phyloP scores from a whole-genome alignment of 2,329 filamentous ascomycete species.

The Paecilomyces variotii region DNA sequence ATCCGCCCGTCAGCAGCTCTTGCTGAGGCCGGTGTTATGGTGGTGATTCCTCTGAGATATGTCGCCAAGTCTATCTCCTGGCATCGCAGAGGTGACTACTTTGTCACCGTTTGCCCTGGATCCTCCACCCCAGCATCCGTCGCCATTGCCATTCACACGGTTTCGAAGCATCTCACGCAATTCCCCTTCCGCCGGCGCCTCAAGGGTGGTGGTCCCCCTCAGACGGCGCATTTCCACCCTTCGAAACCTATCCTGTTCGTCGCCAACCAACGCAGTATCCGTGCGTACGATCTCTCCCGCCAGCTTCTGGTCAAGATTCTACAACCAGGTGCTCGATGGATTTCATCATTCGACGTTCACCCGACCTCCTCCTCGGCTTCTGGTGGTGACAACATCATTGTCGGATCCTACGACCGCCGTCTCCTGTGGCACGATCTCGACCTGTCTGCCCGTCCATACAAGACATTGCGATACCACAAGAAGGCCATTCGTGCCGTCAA shows the following conservation, averaged over 20 bases:
- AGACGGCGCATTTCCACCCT: conserved; percentile 91
- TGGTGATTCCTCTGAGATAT: conserved; percentile 71
- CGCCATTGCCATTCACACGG: conserved; percentile 86
- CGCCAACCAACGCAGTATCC: conserved; percentile 85
- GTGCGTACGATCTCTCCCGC: conserved; percentile 85
- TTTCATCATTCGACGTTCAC: conserved; percentile 89
- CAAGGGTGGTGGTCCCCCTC: conserved; percentile 65
- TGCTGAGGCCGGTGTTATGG: conserved; percentile 65
- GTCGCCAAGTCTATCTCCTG: conserved; percentile 82
- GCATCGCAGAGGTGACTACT: conserved; percentile 91
- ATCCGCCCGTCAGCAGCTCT: conserved; percentile 65
- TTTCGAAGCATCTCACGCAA: conserved; percentile 91
- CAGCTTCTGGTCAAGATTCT: conserved; percentile 90
- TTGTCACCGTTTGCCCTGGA: conserved; percentile 77
- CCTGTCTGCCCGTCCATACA: conserved; percentile 81
- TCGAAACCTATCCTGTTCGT: conserved; percentile 90
- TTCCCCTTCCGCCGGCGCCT: conserved; percentile 73
- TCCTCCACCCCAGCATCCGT: conserved; percentile 40
- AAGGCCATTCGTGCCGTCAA: conserved; percentile 85
- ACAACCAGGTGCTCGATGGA: conserved; percentile 89
- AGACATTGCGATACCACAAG: conserved; percentile 89
- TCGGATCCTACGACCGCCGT: conserved; percentile 88
- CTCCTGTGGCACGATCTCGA: conserved; percentile 97
- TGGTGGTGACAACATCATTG: conserved; percentile 86
- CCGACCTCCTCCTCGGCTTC: conserved; percentile 82